A percentile compares a stretch with the other conserved stretches of the same genome.
These are phyloP conservation scores for Suhomyces kunorum DNA, from an alignment of 1,139 yeast species.

Conservation along the genomic window DNA sequence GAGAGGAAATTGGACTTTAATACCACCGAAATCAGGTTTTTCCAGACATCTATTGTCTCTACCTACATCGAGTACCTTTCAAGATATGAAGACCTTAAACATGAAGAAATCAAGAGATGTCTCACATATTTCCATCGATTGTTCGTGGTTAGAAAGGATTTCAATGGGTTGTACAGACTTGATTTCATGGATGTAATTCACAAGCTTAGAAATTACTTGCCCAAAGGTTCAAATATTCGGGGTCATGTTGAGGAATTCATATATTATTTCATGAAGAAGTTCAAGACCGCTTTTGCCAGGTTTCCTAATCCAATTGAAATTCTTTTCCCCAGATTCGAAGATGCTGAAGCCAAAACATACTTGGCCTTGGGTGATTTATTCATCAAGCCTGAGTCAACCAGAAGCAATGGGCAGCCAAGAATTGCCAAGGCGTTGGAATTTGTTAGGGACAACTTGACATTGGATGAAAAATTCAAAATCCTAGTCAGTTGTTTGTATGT, in stretches of 20 bases:
- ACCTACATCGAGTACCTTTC: slow-evolving; percentile 53
- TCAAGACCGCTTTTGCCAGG: slow-evolving; percentile 50
- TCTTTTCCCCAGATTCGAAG: slow-evolving; percentile 63
- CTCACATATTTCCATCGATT: slow-evolving; percentile 72
- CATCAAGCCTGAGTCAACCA: slow-evolving; percentile 23
- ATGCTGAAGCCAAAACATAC: slow-evolving; percentile 37
- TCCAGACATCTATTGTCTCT: slow-evolving; percentile 47
- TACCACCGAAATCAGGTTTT: slow-evolving; percentile 41
- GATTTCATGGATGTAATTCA: slow-evolving; percentile 62
- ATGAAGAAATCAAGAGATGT: slow-evolving; percentile 62
- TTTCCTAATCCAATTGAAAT: slow-evolving; percentile 69
- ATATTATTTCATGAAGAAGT: slow-evolving; percentile 63
- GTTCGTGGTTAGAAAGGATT: slow-evolving; percentile 61
- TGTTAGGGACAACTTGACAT: slow-evolving; percentile 29
- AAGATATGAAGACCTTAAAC: slow-evolving; percentile 62
- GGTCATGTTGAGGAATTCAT: slow-evolving; percentile 67
- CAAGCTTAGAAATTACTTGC: slow-evolving; percentile 33
- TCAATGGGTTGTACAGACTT: slow-evolving; percentile 64
- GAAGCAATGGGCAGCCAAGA: slow-evolving; percentile 22
- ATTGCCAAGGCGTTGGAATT: slow-evolving; percentile 43
- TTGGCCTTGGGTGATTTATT: slow-evolving; percentile 55
- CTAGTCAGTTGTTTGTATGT: slow-evolving; percentile 52
- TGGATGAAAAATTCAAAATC: slow-evolving; percentile 44
- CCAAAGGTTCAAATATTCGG: slow-evolving; percentile 43
- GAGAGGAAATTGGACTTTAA: slow-evolving; percentile 54